phyloP scores from a whole-genome alignment of 1,284 basidiomycete genomes.

The Marasmius sp. region DNA sequence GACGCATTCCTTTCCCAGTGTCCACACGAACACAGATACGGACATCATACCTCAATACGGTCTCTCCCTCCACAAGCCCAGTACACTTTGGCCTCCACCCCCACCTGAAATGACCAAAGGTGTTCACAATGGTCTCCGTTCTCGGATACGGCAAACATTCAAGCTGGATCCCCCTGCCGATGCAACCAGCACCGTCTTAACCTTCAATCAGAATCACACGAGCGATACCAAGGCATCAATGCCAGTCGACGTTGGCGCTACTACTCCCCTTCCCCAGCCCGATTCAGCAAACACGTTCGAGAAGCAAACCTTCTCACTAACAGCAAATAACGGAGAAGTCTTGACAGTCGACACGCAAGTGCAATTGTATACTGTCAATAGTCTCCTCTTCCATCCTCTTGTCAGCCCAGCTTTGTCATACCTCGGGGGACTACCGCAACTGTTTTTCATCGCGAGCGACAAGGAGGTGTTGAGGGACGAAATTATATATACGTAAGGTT shows the following conservation, averaged over 20 bases:
- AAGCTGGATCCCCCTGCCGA: conserved; percentile 22
- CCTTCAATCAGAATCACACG: conserved; percentile 21
- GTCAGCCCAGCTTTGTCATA: conserved; percentile 84
- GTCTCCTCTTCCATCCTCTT: conserved; percentile 80
- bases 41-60: conserved; percentile 75
- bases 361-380: conserved; percentile 89
- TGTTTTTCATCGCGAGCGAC: conserved; percentile 86
- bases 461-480: conserved; percentile 94
- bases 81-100: conserved; percentile 90
- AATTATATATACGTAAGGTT: conserved; percentile 79
- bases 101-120: conserved; percentile 65
- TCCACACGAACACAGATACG: conserved; percentile 83
- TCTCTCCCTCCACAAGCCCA: conserved; percentile 80
- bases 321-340: conserved; percentile 46
- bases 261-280: conserved; percentile 36
- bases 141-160: conserved; percentile 63
- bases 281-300: conserved; percentile 6
- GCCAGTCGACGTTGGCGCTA: conserved; percentile 47
- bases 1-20: conserved; percentile 92
- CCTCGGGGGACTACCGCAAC: conserved; percentile 88
- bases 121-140: conserved; percentile 64
- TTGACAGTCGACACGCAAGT: conserved; percentile 71
- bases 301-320: conserved; percentile 34
- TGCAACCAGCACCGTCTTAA: conserved; percentile 22
- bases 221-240: conserved; percentile 16